phyloP scores from a whole-genome alignment of 2,329 filamentous ascomycete genomes.

The Fusarium clavum region DNA sequence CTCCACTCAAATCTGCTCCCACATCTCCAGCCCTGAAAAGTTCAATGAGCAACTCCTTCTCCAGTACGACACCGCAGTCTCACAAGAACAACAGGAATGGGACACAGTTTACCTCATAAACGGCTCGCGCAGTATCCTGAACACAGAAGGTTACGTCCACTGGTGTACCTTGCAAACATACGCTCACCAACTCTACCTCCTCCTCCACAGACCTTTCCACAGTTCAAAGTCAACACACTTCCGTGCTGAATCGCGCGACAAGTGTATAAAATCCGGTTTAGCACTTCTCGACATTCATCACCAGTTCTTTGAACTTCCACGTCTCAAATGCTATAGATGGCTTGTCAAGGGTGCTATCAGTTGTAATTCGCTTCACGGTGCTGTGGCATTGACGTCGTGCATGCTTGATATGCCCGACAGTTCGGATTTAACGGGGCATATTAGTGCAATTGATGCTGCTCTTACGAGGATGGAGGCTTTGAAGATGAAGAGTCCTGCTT shows the following conservation, averaged over 20 bases:
- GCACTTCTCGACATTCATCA: slow-evolving; percentile 12
- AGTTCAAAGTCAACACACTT: not conserved
- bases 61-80: not conserved
- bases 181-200: slow-evolving; percentile 16
- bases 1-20: not conserved
- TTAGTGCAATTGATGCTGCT: slow-evolving; percentile 4
- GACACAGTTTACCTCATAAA: not conserved
- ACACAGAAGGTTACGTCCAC: slow-evolving; percentile 9
- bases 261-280: slow-evolving; percentile 9
- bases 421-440: slow-evolving; percentile 8
- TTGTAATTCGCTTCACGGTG: slow-evolving; percentile 3
- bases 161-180: slow-evolving; percentile 22
- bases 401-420: slow-evolving; percentile 17
- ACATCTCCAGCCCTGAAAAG: not conserved
- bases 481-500: slow-evolving; percentile 20
- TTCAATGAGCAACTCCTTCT: not conserved
- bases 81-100: slow-evolving; percentile 2
- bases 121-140: not conserved
- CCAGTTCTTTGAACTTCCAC: slow-evolving; percentile 12
- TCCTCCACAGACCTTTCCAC: slow-evolving; percentile 11
- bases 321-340: slow-evolving; percentile 11
- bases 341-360: slow-evolving; percentile 15
- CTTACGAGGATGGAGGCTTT: slow-evolving; percentile 4
- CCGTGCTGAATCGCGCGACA: slow-evolving; percentile 5
- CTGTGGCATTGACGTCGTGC: slow-evolving; percentile 9